Evolutionary conservation across 805 yeast genomes (phyloP).

Genomic region (Saccharomycopsis fibuligera): DNA sequence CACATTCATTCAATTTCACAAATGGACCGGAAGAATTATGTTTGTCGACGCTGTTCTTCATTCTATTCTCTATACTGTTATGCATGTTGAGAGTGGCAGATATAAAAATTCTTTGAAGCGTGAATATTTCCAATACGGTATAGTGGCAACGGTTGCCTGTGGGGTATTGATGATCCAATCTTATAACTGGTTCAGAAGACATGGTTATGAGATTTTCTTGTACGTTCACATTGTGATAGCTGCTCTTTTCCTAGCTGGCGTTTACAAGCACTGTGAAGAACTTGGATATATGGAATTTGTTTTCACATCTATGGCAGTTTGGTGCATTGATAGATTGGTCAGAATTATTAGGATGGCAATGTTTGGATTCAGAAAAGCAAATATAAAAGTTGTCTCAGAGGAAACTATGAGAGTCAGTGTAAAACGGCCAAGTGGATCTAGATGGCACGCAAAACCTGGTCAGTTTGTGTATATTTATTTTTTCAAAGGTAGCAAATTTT

Average conservation of each 20-base stretch:
- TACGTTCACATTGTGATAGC: conserved; percentile 53
- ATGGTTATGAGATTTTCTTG: conserved; percentile 55
- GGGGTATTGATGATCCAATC: conserved; percentile 41
- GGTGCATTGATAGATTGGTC: conserved; percentile 62
- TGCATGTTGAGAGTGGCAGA: not conserved
- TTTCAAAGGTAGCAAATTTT: conserved; percentile 43
- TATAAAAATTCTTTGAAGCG: not conserved
- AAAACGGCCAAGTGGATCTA: conserved; percentile 33
- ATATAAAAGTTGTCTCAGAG: conserved; percentile 27
- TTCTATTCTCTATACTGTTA: conserved; percentile 6
- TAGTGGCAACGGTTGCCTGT: conserved; percentile 35
- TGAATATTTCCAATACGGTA: conserved; percentile 42
- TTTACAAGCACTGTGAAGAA: conserved; percentile 53
- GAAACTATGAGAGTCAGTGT: conserved; percentile 40
- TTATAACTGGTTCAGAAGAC: conserved; percentile 43
- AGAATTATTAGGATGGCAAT: conserved; percentile 48
- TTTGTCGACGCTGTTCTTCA: conserved; percentile 24
- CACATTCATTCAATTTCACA: conserved; percentile 62
- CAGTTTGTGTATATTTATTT: conserved; percentile 53
- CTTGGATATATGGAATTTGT: conserved; percentile 46
- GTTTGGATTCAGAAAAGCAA: conserved; percentile 43
- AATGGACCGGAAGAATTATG: conserved; percentile 49
- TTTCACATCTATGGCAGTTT: conserved; percentile 53
- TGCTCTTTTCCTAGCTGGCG: conserved; percentile 43
- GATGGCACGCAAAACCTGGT: conserved; percentile 48